A percentile compares a stretch with the other conserved stretches of the same genome.
Conservation (phyloP, 805 yeast genomes). For the Helenozyma rhizophorensis region DNA sequence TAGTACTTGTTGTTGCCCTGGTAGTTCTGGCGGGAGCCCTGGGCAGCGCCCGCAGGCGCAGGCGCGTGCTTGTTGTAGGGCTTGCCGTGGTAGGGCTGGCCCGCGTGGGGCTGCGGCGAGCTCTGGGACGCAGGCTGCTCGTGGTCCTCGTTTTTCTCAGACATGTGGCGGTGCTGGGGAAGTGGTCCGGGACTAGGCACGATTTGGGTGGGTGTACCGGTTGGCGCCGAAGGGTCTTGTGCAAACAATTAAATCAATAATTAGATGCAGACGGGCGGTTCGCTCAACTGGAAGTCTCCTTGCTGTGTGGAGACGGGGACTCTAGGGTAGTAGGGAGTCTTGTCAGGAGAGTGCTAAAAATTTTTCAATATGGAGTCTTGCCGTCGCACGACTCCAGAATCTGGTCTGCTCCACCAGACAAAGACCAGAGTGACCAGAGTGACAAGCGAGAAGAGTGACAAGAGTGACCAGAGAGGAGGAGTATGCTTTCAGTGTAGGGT, state of each 20-base stretch:
- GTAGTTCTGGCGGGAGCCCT: constrained; percentile 8
- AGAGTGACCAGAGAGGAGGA: too few species aligned
- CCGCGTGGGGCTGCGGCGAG: constrained; percentile 1
- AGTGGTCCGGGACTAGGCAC: not conserved
- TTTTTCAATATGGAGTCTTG: too few species aligned
- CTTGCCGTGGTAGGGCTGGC: constrained; percentile 3
- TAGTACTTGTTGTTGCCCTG: constrained; percentile 14
- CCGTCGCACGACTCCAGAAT: too few species aligned
- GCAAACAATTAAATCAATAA: constrained; percentile 13
- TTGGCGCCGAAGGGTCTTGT: constrained; percentile 3
- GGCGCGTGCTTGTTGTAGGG: constrained; percentile 3
- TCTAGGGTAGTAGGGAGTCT: too few species aligned
- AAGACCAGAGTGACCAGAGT: too few species aligned
- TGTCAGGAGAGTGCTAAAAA: too few species aligned
- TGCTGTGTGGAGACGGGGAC: too few species aligned
- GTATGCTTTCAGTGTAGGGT: too few species aligned
- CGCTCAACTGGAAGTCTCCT: constrained; percentile 1
- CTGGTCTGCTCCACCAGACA: too few species aligned
- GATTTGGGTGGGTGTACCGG: not conserved
- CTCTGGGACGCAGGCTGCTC: constrained; percentile 1
- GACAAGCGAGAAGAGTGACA: too few species aligned
- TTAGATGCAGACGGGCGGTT: constrained; percentile 7
- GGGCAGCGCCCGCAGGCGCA: constrained; percentile 3
- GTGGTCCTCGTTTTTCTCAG: constrained; percentile 1
- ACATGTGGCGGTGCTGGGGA: not conserved